Percentiles rank a stretch among this genome's conserved stretches.
phyloP scores from a whole-genome alignment of 2,329 filamentous ascomycete genomes.

The Pseudogymnoascus sp. region DNA sequence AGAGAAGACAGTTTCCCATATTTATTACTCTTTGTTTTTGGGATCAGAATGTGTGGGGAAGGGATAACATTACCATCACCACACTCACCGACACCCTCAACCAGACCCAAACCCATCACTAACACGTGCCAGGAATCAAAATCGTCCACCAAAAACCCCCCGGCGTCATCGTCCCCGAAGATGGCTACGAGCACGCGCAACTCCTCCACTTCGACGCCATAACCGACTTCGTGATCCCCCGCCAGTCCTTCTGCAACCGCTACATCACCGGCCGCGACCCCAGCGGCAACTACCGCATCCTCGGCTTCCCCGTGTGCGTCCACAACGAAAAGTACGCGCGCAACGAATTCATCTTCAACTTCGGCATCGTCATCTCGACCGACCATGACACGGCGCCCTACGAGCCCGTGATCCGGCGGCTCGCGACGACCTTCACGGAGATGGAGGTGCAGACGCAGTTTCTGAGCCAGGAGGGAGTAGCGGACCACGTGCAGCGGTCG shows the following conservation, averaged over 20 bases:
- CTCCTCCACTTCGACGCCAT: slow-evolving; percentile 81
- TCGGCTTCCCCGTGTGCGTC: slow-evolving; percentile 86
- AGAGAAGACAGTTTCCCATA: background rate
- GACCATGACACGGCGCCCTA: slow-evolving; percentile 67
- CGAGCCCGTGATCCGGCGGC: slow-evolving; percentile 75
- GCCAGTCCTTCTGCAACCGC: slow-evolving; percentile 90
- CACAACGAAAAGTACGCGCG: slow-evolving; percentile 73
- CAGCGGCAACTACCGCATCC: slow-evolving; percentile 61
- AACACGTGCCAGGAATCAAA: slow-evolving; percentile 42
- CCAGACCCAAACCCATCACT: background rate
- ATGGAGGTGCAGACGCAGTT: slow-evolving; percentile 90
- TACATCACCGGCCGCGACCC: slow-evolving; percentile 72
- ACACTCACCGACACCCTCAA: background rate
- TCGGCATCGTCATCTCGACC: slow-evolving; percentile 72
- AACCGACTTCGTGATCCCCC: slow-evolving; percentile 87
- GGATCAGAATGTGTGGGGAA: background rate
- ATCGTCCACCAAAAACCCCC: slow-evolving; percentile 55
- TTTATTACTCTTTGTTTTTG: background rate
- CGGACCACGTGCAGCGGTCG: slow-evolving; percentile 47
- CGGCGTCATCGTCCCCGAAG: slow-evolving; percentile 50
- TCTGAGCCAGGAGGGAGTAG: slow-evolving; percentile 45
- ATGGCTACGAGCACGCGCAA: slow-evolving; percentile 43
- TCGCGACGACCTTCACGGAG: slow-evolving; percentile 77
- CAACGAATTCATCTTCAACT: slow-evolving; percentile 98
- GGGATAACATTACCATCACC: background rate